These are phyloP conservation scores for Multifurca ochricompacta DNA, from an alignment of 768 basidiomycete species.

Conservation along the genomic window DNA sequence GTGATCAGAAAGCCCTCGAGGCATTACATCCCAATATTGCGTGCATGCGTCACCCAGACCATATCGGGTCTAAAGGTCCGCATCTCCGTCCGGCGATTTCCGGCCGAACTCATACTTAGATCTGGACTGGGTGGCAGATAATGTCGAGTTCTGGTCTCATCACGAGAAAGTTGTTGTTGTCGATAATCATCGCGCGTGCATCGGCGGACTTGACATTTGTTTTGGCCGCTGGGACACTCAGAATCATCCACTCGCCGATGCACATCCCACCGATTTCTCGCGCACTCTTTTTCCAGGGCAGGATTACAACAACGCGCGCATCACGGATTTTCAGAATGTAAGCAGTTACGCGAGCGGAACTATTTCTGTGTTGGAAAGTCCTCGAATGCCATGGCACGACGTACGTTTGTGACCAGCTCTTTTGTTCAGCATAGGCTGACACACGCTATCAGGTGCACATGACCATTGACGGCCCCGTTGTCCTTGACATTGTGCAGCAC, in stretches of 20 bases:
- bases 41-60: constrained; percentile 86
- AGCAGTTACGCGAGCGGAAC: constrained; percentile 65
- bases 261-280: constrained; percentile 78
- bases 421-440: neutral
- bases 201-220: constrained; percentile 93
- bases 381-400: constrained; percentile 95
- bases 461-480: constrained; percentile 72
- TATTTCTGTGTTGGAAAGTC: constrained; percentile 56
- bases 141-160: constrained; percentile 84
- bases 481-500: constrained; percentile 89
- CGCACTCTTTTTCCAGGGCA: constrained; percentile 87
- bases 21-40: constrained; percentile 80
- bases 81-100: neutral
- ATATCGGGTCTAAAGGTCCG: constrained; percentile 69
- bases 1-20: constrained; percentile 58
- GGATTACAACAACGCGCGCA: constrained; percentile 88
- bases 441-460: constrained; percentile 55
- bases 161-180: constrained; percentile 91
- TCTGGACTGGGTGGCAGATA: constrained; percentile 49
- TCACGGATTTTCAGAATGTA: constrained; percentile 77
- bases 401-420: constrained; percentile 36
- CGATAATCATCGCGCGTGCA: constrained; percentile 77
- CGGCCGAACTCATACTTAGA: neutral
- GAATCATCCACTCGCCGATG: constrained; percentile 84
- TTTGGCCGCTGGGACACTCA: constrained; percentile 97